Conservation (phyloP, 306 rosid genomes). For the Acacia acuminata region DNA sequence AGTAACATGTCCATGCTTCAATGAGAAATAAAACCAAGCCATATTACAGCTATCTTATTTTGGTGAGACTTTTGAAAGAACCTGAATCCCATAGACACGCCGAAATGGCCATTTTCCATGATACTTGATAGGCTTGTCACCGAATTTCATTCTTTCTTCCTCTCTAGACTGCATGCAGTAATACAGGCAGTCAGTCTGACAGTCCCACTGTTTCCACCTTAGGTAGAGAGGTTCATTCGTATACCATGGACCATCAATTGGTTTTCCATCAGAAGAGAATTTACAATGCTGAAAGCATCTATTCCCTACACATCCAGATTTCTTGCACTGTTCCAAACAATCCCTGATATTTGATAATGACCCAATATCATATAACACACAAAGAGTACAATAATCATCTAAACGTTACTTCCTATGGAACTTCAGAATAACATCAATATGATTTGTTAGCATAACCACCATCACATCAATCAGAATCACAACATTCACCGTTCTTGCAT, state of each 20-base stretch:
- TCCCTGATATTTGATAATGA: constrained; percentile 51
- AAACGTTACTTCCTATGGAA: not conserved
- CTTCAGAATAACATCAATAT: constrained; percentile 1
- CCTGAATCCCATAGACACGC: constrained; percentile 97
- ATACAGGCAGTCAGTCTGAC: constrained; percentile 84
- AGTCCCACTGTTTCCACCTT: constrained; percentile 98
- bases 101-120: constrained; percentile 96
- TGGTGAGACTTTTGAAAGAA: constrained; percentile 35
- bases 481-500: not conserved
- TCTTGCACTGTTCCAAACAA: constrained; percentile 79
- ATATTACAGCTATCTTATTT: constrained; percentile 23
- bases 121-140: constrained; percentile 81
- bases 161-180: constrained; percentile 91
- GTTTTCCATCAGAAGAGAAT: constrained; percentile 95
- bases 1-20: constrained; percentile 24
- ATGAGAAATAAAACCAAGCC: constrained; percentile 25
- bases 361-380: constrained; percentile 22
- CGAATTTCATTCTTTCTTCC: constrained; percentile 79
- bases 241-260: constrained; percentile 98
- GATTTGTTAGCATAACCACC: constrained; percentile 19
- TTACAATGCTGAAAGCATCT: constrained; percentile 96
- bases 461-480: not conserved
- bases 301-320: constrained; percentile 84
- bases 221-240: constrained; percentile 88
- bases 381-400: constrained; percentile 2